Evolutionary conservation across 345 rosid species (phyloP), one percentile per base, ranked within the genome.

Genomic region (Hibiscus syriacus): DNA sequence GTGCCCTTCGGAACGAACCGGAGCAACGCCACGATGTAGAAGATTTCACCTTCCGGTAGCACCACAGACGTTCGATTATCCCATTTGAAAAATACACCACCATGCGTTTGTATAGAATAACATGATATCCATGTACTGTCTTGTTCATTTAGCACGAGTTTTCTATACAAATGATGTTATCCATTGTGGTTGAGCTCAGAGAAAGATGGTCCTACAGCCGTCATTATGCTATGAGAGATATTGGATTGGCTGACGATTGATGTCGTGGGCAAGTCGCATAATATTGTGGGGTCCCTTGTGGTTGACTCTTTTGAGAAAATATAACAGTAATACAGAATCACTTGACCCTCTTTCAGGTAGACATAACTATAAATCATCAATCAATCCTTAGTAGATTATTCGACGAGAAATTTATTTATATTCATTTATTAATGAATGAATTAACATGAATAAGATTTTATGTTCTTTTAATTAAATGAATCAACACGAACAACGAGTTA

Each of bases 1-100:
- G 79, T 72, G 6, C 76, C 79, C 0, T 79, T 68, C 0, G 81
- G 76, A 53, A 75, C 55, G 61, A 84, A 91, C 50, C 97, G 80
- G 38, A 93, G 94, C 78, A 93, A 74, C 25, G 96, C 98, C 68
- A 91, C 92, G 2, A 91, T 73, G 75, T 93, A 93, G 83, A 93
- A 93, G 16, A 91, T 73, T 30, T 87, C 96, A n/a, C 90, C 95
- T 4, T 77, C 83, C 9, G 98, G 97, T 59, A 86, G 5, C 41
- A 72, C 87, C 67, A 81, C 88, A 0, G 92, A 93, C 14, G 86
- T 85, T 7, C 92, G 83, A 5, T 65, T 63, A 66, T 89, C 92
- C 97, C 96, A 93, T 80, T 96, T 93, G 72, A 22, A 34, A 34
- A 16, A 4, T 27, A 49, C 2, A 7, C 30, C 19, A 32, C 45